Base-by-base conservation (phyloP, 768 basidiomycete genomes). In the Mycena epipterygia region DNA sequence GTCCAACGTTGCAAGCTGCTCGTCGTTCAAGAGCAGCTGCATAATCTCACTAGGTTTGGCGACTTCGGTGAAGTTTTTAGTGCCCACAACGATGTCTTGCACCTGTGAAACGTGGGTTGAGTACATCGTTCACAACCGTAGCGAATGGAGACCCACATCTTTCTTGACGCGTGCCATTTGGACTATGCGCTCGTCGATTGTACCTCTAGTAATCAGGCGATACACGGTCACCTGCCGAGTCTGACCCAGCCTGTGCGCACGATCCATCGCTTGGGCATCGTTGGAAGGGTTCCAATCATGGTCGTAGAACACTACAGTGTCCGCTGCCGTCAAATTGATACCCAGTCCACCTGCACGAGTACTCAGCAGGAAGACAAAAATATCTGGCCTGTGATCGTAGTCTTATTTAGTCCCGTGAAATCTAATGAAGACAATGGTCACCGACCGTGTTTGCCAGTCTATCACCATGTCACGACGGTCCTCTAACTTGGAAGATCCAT, bases 391-490 rank as follows among this genome's bases (percentile, higher is more conserved):
- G 68, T 2, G 25, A 60, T 64, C 17, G 23, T 5, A 33, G n/a
- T 17, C 5, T 63, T 16, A 61, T 48, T 37, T 12, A 53, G 69
- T 16, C 33, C 37, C 46, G 65, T 67, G 72, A 21, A 27, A 62
- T 19, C 19, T 48, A 19, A n/a, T 11, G 16, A 57, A 27, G 19
- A 12, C 39, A 35, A 52, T 17, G 21, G 32, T 37, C 14, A 81
- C 88, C 68, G 68, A 96, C 96, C 95, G 90, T 42, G 96, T 97
- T 80, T 99, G 98, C 97, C 97, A 99, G 77, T 97, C 95, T 74
- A 96, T 96, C 30, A 99, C 98, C 98, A 99, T 99, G 80, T 99
- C 98, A 66, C 98, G 89, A 75, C 98, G 88, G 79, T 99, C 98
- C 75, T 97, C 96, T 61, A 99, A 87, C 74, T 97, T 96, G 32